A percentile compares a stretch with the other conserved stretches of the same genome.
phyloP scores from a whole-genome alignment of 257 asterid genomes.

The Scutellaria baicalensis region DNA sequence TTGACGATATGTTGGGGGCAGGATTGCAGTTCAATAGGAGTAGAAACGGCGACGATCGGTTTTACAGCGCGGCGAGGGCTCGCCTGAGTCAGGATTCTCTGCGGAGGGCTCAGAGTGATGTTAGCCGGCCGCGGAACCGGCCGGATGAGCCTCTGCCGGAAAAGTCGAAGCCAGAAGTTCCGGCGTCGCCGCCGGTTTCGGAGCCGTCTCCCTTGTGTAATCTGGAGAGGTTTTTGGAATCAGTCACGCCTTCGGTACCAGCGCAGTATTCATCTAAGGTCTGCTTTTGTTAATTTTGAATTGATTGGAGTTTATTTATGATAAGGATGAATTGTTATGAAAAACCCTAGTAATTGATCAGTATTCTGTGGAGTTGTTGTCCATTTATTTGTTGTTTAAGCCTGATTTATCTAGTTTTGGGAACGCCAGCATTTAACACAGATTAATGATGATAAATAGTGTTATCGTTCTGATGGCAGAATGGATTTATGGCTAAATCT shows the following conservation, averaged over 20 bases:
- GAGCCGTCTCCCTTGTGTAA: constrained; percentile 48
- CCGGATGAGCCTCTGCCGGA: constrained; percentile 36
- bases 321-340: not conserved
- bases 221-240: constrained; percentile 65
- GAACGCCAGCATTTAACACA: not conserved
- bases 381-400: not conserved
- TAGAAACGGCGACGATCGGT: constrained; percentile 77
- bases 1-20: constrained; percentile 64
- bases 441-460: not conserved
- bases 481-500: not conserved
- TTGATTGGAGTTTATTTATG: constrained; percentile 2
- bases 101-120: constrained; percentile 75
- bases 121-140: constrained; percentile 33
- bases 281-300: not conserved
- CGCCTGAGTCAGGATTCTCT: constrained; percentile 55
- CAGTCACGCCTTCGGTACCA: constrained; percentile 71
- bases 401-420: not conserved
- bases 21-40: constrained; percentile 84
- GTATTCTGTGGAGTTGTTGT: not conserved
- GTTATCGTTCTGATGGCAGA: not conserved
- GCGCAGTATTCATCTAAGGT: constrained; percentile 82
- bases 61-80: constrained; percentile 73
- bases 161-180: constrained; percentile 18
- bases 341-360: constrained; percentile 16
- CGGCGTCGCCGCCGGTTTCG: constrained; percentile 12